Evolutionary conservation across 2,329 filamentous ascomycete genomes (phyloP), one percentile per base, ranked within the genome.

Genomic region (Neospermospora avenae): DNA sequence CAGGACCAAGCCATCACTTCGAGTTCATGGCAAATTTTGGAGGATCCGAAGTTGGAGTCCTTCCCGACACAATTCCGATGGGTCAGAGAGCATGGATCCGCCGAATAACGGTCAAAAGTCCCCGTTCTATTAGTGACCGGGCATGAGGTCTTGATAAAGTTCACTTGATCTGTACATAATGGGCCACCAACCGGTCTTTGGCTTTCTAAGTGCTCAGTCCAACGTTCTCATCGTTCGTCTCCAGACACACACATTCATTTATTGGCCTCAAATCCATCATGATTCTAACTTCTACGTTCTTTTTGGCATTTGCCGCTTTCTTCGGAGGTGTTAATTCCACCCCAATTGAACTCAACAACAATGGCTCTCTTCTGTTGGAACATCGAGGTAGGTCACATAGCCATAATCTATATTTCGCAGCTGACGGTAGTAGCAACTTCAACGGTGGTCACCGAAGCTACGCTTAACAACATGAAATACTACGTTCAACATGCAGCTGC

Each of bases 401-500:
- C 2, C 2, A 18, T 18, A 5, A 3, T 31, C 14, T 18, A n/a
- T 7, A 18, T 44, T 20, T 18, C 11, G 25, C 11, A 18, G 28
- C 58, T 61, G 54, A 61, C 25, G 25, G 28, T 4, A 18, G 34
- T 34, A 65, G 63, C 61, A 48, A 63, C 79, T 13, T 48, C 61
- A 18, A 60, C 61, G n/a, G 24, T 49, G 31, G 18, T 65, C 3
- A 55, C 62, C 14, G 28, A 31, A 4, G 61, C 41, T 13, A 41
- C 57, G 8, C 46, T 70, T 24, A 49, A 58, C 34, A 64, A 63
- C 37, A 60, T 69, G 45, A 46, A 62, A 18, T 62, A 60, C 20
- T 67, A 66, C 45, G 62, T 62, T 11, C 62, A 70, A 41, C 68
- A 68, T 42, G 62, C 68, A 1, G 63, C 63, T 1, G 68, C 68